These are phyloP conservation scores for Hordeum pubiflorum DNA, from an alignment of 202 grass and related monocot genomes.

Conservation along the genomic window DNA sequence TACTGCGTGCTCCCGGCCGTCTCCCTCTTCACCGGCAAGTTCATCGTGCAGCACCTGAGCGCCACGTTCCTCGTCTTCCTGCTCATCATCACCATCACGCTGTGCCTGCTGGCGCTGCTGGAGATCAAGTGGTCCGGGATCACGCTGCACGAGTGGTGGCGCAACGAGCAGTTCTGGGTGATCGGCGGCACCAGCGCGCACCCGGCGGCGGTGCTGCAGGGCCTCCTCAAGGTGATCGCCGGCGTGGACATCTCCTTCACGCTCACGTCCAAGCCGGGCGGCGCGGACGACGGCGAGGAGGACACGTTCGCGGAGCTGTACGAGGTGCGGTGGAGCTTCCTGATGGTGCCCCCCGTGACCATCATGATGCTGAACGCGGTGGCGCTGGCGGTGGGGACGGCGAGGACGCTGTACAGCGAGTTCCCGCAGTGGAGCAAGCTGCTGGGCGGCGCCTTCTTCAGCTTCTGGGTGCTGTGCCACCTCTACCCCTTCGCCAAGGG, in stretches of 20 bases:
- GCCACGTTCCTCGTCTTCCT: slow-evolving; percentile 66
- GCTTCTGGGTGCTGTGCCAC: slow-evolving; percentile 95
- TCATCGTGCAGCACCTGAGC: slow-evolving; percentile 72
- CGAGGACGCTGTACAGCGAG: slow-evolving; percentile 79
- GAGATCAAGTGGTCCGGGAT: slow-evolving; percentile 97
- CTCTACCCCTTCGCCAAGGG: slow-evolving; percentile 94
- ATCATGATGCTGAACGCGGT: slow-evolving; percentile 91
- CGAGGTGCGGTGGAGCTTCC: slow-evolving; percentile 70
- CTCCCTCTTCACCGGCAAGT: slow-evolving; percentile 86
- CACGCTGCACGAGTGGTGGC: slow-evolving; percentile 93
- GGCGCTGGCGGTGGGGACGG: slow-evolving; percentile 52
- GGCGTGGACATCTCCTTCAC: slow-evolving; percentile 95
- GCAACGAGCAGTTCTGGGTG: slow-evolving; percentile 97
- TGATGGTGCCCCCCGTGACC: slow-evolving; percentile 85
- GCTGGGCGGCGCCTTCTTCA: slow-evolving; percentile 86
- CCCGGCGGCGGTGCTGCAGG: slow-evolving; percentile 73
- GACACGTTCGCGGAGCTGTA: slow-evolving; percentile 74
- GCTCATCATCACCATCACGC: slow-evolving; percentile 64
- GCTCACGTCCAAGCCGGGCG: slow-evolving; percentile 53
- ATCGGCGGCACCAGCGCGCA: slow-evolving; percentile 91
- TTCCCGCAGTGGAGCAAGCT: slow-evolving; percentile 94
- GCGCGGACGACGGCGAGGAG: slow-evolving; percentile 39
- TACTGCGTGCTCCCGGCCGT: slow-evolving; percentile 84
- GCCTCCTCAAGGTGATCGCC: slow-evolving; percentile 82
- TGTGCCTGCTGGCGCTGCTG: slow-evolving; percentile 75